phyloP scores from a whole-genome alignment of 1,284 basidiomycete genomes.

The Apiotrichum domesticum region DNA sequence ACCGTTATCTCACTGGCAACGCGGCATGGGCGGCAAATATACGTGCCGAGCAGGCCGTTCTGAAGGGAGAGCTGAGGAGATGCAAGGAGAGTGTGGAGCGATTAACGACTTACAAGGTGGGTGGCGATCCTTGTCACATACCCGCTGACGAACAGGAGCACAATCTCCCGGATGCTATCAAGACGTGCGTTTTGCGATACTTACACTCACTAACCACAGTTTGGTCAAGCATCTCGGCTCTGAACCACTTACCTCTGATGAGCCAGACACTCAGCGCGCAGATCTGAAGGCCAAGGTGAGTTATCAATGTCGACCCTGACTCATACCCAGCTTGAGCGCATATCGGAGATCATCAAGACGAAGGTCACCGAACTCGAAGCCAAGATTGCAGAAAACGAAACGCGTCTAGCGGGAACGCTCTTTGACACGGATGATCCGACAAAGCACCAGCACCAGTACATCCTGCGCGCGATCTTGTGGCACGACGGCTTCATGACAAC shows the following conservation, averaged over 20 bases:
- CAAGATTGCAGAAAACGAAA: constrained; percentile 23
- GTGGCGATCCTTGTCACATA: background rate
- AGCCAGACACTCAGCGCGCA: background rate
- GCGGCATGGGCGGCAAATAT: constrained; percentile 27
- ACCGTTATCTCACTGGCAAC: constrained; percentile 35
- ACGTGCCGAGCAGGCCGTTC: constrained; percentile 30
- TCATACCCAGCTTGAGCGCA: constrained; percentile 9
- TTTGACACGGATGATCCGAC: constrained; percentile 35
- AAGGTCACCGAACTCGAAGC: constrained; percentile 21
- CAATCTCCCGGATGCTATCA: constrained; percentile 8
- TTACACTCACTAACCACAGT: constrained; percentile 8
- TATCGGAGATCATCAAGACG: constrained; percentile 10
- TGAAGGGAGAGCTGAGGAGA: constrained; percentile 26
- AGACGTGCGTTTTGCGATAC: background rate
- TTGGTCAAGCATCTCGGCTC: constrained; percentile 24
- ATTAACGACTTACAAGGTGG: constrained; percentile 28
- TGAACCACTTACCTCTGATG: background rate
- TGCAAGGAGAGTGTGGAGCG: constrained; percentile 30
- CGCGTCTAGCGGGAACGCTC: constrained; percentile 12
- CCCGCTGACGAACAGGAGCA: constrained; percentile 2
- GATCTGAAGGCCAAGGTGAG: constrained; percentile 33
- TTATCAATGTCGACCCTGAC: background rate
- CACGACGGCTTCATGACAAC: constrained; percentile 36
- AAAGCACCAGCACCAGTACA: constrained; percentile 31
- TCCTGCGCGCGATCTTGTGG: constrained; percentile 30